Evolutionary conservation across 2,329 filamentous ascomycete species (phyloP), one percentile per base, ranked within the genome.

Genomic region (Arthroderma sp.): DNA sequence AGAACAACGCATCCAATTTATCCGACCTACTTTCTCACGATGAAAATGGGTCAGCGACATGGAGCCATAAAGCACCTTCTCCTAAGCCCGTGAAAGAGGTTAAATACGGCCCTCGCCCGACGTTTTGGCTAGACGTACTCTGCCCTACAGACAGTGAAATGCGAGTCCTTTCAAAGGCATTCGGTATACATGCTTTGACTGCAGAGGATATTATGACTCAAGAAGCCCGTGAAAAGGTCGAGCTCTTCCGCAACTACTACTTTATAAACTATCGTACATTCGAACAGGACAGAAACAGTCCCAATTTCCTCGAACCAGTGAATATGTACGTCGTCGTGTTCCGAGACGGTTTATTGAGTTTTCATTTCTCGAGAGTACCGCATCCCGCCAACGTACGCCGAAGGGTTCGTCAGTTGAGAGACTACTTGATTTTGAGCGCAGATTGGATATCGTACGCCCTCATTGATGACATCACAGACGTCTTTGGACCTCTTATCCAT

Each of bases 361-460:
- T 98, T 68, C 91, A 98, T 63, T 95, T 94, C 65, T 88, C 83
- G n/a, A 80, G 89, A 66, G 94, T 86, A 5, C 91, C 91, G 6
- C 91, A 98, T 63, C 85, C 89, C 2, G 89, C 91, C 58, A 98
- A 98, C 54, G 91, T 98, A 27, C 85, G 91, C 22, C 79, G 91
- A 38, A 80, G 91, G 31, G 89, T 98, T 57, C 83, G 91, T 7
- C 91, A 98, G 62, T 68, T 98, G 39, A 85, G 85, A 52, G 91
- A 98, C 63, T 98, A 94, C 62, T 75, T 96, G 55, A 85, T 94
- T 37, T 71, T 96, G 8, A 89, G 84, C 39, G 86, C 89, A 0
- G 91, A 98, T 62, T 98, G 91, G 91, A 95, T 98, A 54, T 94
- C 86, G 5, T 98, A 98, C 58, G 91, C 88, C 40, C 83, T 95